phyloP scores from a whole-genome alignment of 2,329 filamentous ascomycete species.

The Trichoderma arundinaceum region DNA sequence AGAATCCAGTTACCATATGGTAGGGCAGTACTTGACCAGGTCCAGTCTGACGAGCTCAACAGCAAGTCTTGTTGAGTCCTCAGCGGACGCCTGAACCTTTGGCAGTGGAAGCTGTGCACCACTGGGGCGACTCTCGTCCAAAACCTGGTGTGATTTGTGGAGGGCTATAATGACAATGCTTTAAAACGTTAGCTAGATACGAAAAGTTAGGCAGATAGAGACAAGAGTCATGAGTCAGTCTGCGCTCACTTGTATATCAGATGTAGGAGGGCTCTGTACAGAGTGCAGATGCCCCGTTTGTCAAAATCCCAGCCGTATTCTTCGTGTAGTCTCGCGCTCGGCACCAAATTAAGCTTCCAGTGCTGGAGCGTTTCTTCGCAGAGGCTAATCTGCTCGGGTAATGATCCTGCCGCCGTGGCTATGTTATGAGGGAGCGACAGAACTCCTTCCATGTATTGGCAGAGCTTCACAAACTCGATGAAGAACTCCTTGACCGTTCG shows the following conservation, averaged over 20 bases:
- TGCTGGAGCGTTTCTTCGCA: constrained; percentile 32
- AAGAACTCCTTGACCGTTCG: constrained; percentile 34
- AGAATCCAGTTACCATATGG: constrained; percentile 30
- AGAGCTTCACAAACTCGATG: constrained; percentile 36
- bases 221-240: not conserved
- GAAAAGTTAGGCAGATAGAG: not conserved
- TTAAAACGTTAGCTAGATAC: not conserved
- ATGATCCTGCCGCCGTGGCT: constrained; percentile 1
- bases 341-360: constrained; percentile 19
- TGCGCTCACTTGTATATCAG: constrained; percentile 30
- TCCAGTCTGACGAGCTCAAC: constrained; percentile 32
- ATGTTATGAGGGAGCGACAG: constrained; percentile 31
- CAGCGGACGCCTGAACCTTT: constrained; percentile 31
- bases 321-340: constrained; percentile 1
- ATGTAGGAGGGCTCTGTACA: constrained; percentile 27
- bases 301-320: not conserved
- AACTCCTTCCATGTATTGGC: constrained; percentile 35
- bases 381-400: constrained; percentile 30
- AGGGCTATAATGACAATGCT: constrained; percentile 28
- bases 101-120: constrained; percentile 18
- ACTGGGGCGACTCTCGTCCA: constrained; percentile 18
- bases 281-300: constrained; percentile 18
- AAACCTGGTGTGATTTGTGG: constrained; percentile 23
- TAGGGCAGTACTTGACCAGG: constrained; percentile 34
- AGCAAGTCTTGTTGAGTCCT: constrained; percentile 33